phyloP scores from a whole-genome alignment of 1,139 yeast genomes.

The Lizanozyma gosingica region DNA sequence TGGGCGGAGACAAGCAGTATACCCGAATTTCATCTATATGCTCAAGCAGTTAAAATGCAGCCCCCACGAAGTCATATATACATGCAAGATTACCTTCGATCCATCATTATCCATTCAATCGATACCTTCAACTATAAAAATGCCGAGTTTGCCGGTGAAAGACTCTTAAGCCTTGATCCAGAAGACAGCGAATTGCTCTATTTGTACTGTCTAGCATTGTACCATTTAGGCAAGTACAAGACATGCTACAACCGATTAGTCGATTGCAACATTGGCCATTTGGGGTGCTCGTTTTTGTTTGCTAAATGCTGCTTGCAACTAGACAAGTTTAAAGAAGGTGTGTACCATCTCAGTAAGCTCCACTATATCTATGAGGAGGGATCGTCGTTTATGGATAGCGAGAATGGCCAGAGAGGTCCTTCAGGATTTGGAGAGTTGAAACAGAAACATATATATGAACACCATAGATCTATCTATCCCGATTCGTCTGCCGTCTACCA shows the following conservation, averaged over 20 bases:
- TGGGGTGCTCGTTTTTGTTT: constrained; percentile 66
- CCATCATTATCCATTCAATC: constrained; percentile 55
- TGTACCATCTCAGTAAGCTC: constrained; percentile 39
- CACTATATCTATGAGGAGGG: constrained; percentile 30
- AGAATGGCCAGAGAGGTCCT: no score
- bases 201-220: constrained; percentile 55
- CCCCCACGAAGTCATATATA: constrained; percentile 10
- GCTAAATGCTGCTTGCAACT: constrained; percentile 57
- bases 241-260: constrained; percentile 48
- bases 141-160: constrained; percentile 77
- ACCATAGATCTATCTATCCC: constrained; percentile 36
- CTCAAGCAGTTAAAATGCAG: constrained; percentile 6
- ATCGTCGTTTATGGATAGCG: constrained; percentile 4
- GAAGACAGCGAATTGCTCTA: constrained; percentile 47
- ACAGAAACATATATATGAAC: constrained; percentile 26
- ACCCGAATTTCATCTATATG: no score
- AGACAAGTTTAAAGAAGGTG: constrained; percentile 53
- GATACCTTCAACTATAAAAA: constrained; percentile 62
- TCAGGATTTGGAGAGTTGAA: constrained; percentile 5
- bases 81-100: constrained; percentile 38
- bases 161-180: constrained; percentile 51
- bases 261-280: constrained; percentile 33
- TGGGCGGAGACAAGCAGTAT: no score
- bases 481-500: constrained; percentile 59
- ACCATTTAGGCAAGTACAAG: constrained; percentile 46